Percentiles rank a stretch among this genome's conserved stretches.
phyloP scores from a whole-genome alignment of 495 filamentous ascomycete species.

The Thermothielavioides terrestris region DNA sequence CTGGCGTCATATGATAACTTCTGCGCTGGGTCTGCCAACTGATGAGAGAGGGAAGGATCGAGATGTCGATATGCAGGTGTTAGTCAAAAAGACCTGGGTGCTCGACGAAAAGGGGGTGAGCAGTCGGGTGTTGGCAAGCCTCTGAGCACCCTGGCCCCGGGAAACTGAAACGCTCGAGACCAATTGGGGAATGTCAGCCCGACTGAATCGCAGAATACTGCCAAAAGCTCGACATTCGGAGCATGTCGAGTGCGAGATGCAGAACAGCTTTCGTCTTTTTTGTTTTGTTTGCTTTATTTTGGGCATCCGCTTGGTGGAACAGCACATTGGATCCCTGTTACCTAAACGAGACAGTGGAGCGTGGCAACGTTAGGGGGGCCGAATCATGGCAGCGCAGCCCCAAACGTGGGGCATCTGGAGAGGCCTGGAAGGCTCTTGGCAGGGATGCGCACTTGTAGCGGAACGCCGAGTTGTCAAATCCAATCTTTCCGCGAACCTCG shows the following conservation, averaged over 20 bases:
- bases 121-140: no score
- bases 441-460: constrained; percentile 12
- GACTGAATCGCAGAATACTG: no score
- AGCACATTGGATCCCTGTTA: no score
- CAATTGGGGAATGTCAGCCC: no score
- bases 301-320: neutral
- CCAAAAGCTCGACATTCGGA: no score
- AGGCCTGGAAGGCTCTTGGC: constrained; percentile 23
- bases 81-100: neutral
- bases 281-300: constrained; percentile 5
- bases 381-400: constrained; percentile 6
- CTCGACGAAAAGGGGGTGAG: no score
- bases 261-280: neutral
- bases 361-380: neutral
- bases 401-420: constrained; percentile 10
- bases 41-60: neutral
- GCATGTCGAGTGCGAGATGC: no score
- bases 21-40: neutral
- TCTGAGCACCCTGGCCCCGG: no score
- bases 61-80: neutral
- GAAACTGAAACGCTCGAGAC: no score
- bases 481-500: constrained; percentile 15
- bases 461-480: constrained; percentile 1
- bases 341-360: no score
- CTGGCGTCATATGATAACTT: neutral